Evolutionary conservation across 345 rosid genomes (phyloP), one percentile per base, ranked within the genome.

Genomic region (Sonneratia alba): DNA sequence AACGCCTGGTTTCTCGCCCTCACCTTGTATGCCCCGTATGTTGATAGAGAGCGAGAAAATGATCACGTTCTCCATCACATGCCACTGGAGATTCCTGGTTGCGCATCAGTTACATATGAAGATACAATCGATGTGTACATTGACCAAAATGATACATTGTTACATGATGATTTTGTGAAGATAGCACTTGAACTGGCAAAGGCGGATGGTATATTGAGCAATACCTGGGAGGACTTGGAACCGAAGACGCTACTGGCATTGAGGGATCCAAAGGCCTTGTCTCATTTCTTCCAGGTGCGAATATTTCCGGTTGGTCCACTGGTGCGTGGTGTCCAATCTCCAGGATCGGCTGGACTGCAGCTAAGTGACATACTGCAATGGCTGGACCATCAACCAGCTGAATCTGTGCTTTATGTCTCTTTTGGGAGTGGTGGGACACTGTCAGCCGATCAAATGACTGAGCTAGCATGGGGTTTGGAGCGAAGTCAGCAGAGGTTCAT

Each of bases 401-500:
- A 80, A 37, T 88, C 91, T 19, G 90, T 87, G 47, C 57, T 91
- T 1, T 88, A 81, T 18, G 81, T 89, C 22, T 89, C 89, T 1
- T 85, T 89, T 67, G 97, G 97, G 21, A 89, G 96, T 24, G 91
- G 91, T 0, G 93, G 93, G 2, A 82, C 91, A 2, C 71, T 85
- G 0, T 71, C 89, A 3, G 36, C 67, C 3, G 56, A 75, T n/a
- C 85, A 85, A 59, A 47, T 71, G 63, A 27, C 34, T 1, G 80
- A 85, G 71, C 67, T 85, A 36, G 86, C 86, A 0, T 82, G 76
- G 79, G 84, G 83, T 5, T 68, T 82, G 68, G 84, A 80, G 76
- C n/a, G 71, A 62, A 77, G 86, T 42, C 6, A 40, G 18, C 86
- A 80, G 2, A 77, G 84, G 19, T 85, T 80, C 45, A 16, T 85